Evolutionary conservation across 441 rosid species (phyloP), one percentile per base, ranked within the genome.

Genomic region (Brassica balearica): DNA sequence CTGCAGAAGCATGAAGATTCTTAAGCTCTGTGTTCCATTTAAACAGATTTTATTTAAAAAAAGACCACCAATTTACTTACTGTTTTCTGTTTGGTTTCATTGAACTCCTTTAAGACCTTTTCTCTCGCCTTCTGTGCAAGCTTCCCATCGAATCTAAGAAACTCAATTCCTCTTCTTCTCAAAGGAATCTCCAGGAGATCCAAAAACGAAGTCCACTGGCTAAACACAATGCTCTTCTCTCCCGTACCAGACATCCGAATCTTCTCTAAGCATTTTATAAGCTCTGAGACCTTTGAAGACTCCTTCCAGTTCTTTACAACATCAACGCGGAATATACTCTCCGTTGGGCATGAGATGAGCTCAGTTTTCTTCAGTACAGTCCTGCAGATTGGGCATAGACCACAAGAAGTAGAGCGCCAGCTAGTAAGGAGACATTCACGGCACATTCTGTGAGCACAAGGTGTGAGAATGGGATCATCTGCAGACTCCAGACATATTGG

Each of bases 381-480:
- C 73, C 88, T 78, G 73, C 91, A 86, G 65, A 92, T 78, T 10
- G 95, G 92, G 80, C 92, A 92, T 61, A 80, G 71, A 41, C 93
- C 93, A 2, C 82, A 58, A 23, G 82, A 72, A 22, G 85, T 73
- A 14, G 84, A 80, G 55, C 86, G 77, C 92, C 93, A 92, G 82
- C 93, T 87, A 46, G 85, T 67, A 29, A 88, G 85, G 64, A 90
- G 89, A 76, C 95, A 92, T 79, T 90, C 95, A 36, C 93, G 79
- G 76, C 95, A 89, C 89, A 92, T 86, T 77, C 85, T 85, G 79
- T 87, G 95, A 29, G 91, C 91, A 72, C 95, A 92, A 36, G 91
- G 87, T n/a, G 95, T 92, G 76, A 90, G 87, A 34, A 92, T 83
- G 2, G 97, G 91, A 65, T 92, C 93, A 72, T 89, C 97, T 60